phyloP scores from a whole-genome alignment of 1,284 basidiomycete genomes.

The Boletellus dicymbophilus region DNA sequence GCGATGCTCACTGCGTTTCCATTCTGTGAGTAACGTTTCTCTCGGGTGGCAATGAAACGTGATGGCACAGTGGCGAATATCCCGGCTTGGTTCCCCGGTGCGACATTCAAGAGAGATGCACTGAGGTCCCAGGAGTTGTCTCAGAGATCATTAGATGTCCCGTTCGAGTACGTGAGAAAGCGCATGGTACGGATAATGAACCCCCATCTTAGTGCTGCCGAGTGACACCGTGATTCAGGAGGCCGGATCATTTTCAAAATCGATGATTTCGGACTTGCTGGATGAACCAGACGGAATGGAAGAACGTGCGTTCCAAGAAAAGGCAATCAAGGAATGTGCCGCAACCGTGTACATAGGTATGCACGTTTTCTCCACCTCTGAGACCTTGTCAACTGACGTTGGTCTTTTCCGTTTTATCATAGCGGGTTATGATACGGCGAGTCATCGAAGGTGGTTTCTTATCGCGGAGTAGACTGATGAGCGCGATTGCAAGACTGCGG shows the following conservation, averaged over 20 bases:
- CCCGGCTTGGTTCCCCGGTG: constrained; percentile 32
- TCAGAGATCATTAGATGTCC: constrained; percentile 21
- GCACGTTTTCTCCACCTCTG: background rate
- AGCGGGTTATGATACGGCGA: constrained; percentile 31
- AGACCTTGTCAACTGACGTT: background rate
- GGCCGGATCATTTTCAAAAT: constrained; percentile 27
- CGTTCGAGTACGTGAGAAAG: constrained; percentile 29
- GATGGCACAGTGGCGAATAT: constrained; percentile 23
- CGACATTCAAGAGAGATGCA: constrained; percentile 28
- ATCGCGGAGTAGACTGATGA: background rate
- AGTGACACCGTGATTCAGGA: constrained; percentile 16
- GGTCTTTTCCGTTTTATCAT: background rate
- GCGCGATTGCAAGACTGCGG: constrained; percentile 21
- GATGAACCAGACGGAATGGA: constrained; percentile 14
- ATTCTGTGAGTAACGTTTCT: constrained; percentile 21
- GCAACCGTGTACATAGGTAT: constrained; percentile 33
- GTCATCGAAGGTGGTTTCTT: background rate
- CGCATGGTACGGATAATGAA: constrained; percentile 23
- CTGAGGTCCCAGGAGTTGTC: constrained; percentile 30
- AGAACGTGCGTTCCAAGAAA: constrained; percentile 20
- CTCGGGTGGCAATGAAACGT: background rate
- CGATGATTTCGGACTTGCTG: constrained; percentile 34
- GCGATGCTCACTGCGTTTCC: constrained; percentile 34
- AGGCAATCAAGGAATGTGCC: constrained; percentile 29
- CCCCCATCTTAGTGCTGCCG: background rate